phyloP scores from a whole-genome alignment of 345 rosid species.

The Stellera chamaejasme region DNA sequence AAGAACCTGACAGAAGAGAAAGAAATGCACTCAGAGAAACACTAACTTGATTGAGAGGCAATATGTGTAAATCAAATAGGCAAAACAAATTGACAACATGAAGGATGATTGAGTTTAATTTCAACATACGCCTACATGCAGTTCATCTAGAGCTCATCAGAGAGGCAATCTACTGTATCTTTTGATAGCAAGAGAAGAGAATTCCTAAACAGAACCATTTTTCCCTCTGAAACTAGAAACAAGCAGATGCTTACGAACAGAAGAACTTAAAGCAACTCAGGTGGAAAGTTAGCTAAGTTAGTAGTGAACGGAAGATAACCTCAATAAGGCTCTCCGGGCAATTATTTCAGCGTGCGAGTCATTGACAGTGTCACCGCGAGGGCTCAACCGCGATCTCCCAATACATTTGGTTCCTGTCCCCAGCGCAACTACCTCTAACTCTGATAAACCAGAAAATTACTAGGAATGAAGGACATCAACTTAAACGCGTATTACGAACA shows the following conservation, averaged over 20 bases:
- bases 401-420: conserved; percentile 92
- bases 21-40: not conserved
- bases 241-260: not conserved
- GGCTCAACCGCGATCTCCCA: conserved; percentile 51
- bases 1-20: conserved; percentile 39
- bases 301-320: conserved; percentile 23
- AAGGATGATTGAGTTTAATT: not conserved
- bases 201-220: too few species aligned
- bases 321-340: conserved; percentile 72
- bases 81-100: not conserved
- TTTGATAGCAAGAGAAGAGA: not conserved
- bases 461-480: not conserved
- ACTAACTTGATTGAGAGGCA: conserved; percentile 3
- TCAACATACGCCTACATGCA: not conserved
- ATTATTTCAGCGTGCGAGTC: conserved; percentile 90
- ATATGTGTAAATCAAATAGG: not conserved
- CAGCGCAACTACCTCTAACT: conserved; percentile 54
- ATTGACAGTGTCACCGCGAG: conserved; percentile 68
- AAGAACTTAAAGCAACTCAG: not conserved
- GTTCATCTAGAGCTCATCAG: not conserved
- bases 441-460: conserved; percentile 21
- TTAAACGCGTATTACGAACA: not conserved
- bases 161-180: not conserved
- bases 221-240: too few species aligned
- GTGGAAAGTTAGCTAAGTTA: not conserved